Conservation (phyloP, 2,329 filamentous ascomycete genomes). For the Fusarium hostae region DNA sequence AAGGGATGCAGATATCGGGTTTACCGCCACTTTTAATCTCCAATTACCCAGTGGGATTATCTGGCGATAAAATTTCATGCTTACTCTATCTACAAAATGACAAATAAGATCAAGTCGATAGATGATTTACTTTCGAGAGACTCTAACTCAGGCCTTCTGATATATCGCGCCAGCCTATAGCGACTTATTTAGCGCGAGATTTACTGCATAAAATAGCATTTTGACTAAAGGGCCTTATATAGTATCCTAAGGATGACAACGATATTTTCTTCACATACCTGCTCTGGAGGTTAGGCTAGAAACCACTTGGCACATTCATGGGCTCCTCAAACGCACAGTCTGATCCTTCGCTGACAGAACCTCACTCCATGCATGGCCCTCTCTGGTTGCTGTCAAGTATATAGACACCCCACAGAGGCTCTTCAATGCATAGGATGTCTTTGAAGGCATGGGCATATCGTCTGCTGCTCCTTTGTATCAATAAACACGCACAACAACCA, state of each 20-base stretch:
- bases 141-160: background rate
- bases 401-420: background rate
- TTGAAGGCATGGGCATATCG: background rate
- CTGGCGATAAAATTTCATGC: background rate
- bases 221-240: background rate
- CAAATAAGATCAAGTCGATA: background rate
- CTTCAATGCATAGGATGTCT: background rate
- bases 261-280: accelerated
- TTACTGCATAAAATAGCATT: background rate
- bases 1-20: background rate
- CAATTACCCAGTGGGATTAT: background rate
- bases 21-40: background rate
- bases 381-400: background rate
- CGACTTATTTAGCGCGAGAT: background rate
- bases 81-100: no score
- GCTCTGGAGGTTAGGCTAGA: background rate
- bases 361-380: background rate
- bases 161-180: background rate
- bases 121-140: background rate
- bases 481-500: background rate
- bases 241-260: background rate
- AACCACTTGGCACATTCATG: background rate
- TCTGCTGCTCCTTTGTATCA: background rate
- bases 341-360: background rate
- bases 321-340: background rate